A percentile compares a stretch with the other conserved stretches of the same genome.
phyloP scores from a whole-genome alignment of 352 stramenopile genomes.

The Peronospora destructor region DNA sequence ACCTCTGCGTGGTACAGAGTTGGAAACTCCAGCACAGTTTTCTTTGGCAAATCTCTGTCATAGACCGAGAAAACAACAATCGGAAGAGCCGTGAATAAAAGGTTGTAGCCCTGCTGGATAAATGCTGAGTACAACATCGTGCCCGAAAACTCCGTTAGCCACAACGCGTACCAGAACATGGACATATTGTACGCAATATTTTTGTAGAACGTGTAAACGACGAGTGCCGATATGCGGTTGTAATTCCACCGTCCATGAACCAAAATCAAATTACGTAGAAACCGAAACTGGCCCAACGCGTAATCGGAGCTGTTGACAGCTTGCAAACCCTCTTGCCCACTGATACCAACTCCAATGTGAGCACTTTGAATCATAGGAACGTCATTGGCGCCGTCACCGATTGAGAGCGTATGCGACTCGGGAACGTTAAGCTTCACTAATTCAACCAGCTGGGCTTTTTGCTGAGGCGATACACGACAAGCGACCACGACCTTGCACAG shows the following conservation, averaged over 20 bases:
- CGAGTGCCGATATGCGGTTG: constrained; percentile 77
- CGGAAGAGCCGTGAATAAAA: constrained; percentile 91
- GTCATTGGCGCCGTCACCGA: constrained; percentile 89
- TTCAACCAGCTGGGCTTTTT: constrained; percentile 97
- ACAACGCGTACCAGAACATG: constrained; percentile 87
- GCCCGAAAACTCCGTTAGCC: constrained; percentile 88
- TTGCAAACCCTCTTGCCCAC: constrained; percentile 96
- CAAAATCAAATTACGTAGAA: constrained; percentile 65
- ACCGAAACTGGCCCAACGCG: constrained; percentile 76
- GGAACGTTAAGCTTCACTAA: constrained; percentile 88
- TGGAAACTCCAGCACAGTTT: constrained; percentile 57
- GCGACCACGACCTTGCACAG: constrained; percentile 95
- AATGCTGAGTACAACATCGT: constrained; percentile 81
- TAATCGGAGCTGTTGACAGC: constrained; percentile 88
- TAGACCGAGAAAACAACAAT: constrained; percentile 85
- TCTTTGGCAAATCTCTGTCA: constrained; percentile 69
- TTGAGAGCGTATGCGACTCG: constrained; percentile 82
- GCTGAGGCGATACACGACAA: constrained; percentile 95
- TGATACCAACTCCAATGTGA: constrained; percentile 90
- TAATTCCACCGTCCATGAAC: constrained; percentile 86
- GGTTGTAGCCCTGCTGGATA: constrained; percentile 91
- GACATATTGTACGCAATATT: constrained; percentile 89
- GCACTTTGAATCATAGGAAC: constrained; percentile 89
- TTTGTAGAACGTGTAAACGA: constrained; percentile 89
- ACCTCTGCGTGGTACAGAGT: constrained; percentile 56